A percentile compares a stretch with the other conserved stretches of the same genome.
Evolutionary conservation across 176 grass and related monocot genomes (phyloP).

Genomic region (Tuctoria greenei): DNA sequence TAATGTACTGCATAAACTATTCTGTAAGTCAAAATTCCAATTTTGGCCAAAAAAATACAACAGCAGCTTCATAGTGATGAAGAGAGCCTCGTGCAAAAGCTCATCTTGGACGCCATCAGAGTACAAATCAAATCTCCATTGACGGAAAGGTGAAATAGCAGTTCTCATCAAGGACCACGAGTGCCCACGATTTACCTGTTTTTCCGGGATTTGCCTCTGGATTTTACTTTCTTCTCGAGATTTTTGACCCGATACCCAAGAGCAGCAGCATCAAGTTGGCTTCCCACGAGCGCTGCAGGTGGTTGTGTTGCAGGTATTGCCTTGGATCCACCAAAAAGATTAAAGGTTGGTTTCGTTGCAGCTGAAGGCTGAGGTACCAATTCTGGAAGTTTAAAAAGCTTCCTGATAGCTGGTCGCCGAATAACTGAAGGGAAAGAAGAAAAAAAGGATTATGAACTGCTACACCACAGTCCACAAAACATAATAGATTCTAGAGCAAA

Average conservation of each 20-base stretch:
- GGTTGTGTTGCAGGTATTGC: conserved; percentile 39
- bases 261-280: conserved; percentile 53
- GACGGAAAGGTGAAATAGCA: neutral
- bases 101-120: conserved; percentile 14
- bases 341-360: conserved; percentile 40
- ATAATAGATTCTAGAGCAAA: conserved; percentile 20
- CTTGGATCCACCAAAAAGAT: conserved; percentile 62
- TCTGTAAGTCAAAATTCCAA: conserved; percentile 26
- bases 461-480: conserved; percentile 5
- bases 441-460: neutral
- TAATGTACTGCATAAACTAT: conserved; percentile 15
- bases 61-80: conserved; percentile 18
- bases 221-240: conserved; percentile 79
- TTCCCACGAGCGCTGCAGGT: conserved; percentile 30
- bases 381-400: conserved; percentile 60
- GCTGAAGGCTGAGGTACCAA: conserved; percentile 29
- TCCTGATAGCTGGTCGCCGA: conserved; percentile 53
- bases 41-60: conserved; percentile 1
- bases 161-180: neutral
- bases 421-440: conserved; percentile 41
- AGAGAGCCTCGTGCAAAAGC: conserved; percentile 21
- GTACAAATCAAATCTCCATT: conserved; percentile 16
- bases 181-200: conserved; percentile 33
- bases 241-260: conserved; percentile 78
- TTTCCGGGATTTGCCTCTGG: conserved; percentile 64